Base-by-base conservation (phyloP, 257 asterid genomes). In the Solanum etuberosum region DNA sequence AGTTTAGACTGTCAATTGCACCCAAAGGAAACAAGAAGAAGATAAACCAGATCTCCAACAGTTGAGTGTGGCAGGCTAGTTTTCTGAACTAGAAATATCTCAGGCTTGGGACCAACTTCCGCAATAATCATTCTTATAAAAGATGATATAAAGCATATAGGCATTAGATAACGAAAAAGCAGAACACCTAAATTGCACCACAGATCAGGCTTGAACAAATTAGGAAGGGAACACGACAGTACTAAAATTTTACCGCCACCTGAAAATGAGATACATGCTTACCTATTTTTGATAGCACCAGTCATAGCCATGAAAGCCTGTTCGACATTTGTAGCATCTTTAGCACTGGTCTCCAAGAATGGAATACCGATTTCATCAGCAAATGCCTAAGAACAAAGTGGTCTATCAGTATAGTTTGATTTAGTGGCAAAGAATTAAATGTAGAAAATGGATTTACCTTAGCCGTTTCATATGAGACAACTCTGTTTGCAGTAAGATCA, bases 321-420 rank as follows among this genome's bases (percentile, higher is more conserved):
- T 46, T 80, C 85, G 32, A 80, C 85, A 80, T 80, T 80, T 11
- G 67, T 80, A 80, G 85, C 85, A 80, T 80, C 85, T 29, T 80
- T 80, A 46, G 85, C 85, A 80, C 85, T 80, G 67, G 85, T 80
- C 85, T 80, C 85, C 85, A 80, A 80, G 85, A 80, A 80, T 18
- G 85, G 85, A 80, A 80, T 80, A 29, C 85, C 67, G 20, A 80
- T 80, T 80, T 80, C 85, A 80, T 80, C 85, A 80, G 85, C 85
- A 80, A 80, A 80, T 29, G 85, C 85, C 85, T 80, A 80, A 46
- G 42, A 80, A 46, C 4, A 1, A 48, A 80, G 11, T 27, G 29
- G 11, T 29, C 29, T 4, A 46, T 80, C 42, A 80, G 67, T 46
- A 80, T 29, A 43, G 42, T 46, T 80, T 5, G 42, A 18, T 18